Conservation (phyloP, 179 eudicot species). For the Sideroxylon spinosum region DNA sequence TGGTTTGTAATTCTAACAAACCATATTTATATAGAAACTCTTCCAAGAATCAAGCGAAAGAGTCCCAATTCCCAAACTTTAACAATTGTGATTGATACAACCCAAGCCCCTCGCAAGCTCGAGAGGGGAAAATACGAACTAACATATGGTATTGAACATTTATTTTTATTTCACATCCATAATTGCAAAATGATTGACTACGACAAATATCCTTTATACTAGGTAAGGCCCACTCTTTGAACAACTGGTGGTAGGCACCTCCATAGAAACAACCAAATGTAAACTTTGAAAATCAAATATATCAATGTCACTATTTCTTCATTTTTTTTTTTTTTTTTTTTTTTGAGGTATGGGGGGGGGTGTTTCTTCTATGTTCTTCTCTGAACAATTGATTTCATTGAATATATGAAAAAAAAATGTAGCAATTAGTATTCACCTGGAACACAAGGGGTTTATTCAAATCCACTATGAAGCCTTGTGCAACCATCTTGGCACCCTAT, state of each 20-base stretch:
- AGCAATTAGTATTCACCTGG: slow-evolving; percentile 45
- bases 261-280: no score
- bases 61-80: no score
- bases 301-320: neutral
- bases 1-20: no score
- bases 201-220: neutral
- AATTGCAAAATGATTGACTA: neutral
- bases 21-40: no score
- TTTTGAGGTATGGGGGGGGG: no score
- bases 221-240: neutral
- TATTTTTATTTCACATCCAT: neutral
- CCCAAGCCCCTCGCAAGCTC: neutral
- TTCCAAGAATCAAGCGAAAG: no score
- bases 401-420: neutral
- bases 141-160: neutral
- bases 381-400: neutral
- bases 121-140: neutral
- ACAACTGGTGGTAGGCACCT: neutral
- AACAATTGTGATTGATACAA: no score
- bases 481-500: slow-evolving; percentile 55
- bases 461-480: slow-evolving; percentile 67
- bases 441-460: slow-evolving; percentile 75
- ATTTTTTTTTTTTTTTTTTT: neutral
- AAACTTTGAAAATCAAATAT: neutral
- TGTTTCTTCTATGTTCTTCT: no score